Conservation (phyloP, 2,329 filamentous ascomycete genomes). For the Penicillium palitans region DNA sequence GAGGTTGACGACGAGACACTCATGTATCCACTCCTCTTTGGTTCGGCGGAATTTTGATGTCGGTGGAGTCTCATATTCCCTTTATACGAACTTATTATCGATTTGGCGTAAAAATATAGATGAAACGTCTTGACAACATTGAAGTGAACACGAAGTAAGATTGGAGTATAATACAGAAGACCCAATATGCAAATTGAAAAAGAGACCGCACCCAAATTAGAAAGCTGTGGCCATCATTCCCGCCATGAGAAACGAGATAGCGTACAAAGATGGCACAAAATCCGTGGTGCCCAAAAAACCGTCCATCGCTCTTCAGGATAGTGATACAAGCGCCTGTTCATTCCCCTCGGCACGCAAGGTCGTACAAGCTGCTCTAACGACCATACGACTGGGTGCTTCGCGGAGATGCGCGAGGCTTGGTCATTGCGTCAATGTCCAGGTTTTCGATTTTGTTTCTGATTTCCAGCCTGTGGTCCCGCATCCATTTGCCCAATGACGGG, state of each 20-base stretch:
- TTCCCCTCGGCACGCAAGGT: not conserved
- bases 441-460: constrained; percentile 41
- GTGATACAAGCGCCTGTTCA: constrained; percentile 11
- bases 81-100: not conserved
- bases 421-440: constrained; percentile 36
- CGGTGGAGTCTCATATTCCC: not conserved
- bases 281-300: constrained; percentile 14
- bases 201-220: constrained; percentile 11
- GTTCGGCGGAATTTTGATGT: not conserved
- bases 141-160: constrained; percentile 20
- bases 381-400: not conserved
- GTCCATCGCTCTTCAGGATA: constrained; percentile 12
- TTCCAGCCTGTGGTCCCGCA: constrained; percentile 38
- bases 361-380: constrained; percentile 15
- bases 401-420: constrained; percentile 30
- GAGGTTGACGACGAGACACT: constrained; percentile 2
- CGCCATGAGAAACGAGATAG: constrained; percentile 1
- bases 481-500: constrained; percentile 44
- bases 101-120: not conserved
- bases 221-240: constrained; percentile 6
- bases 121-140: not conserved
- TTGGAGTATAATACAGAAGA: constrained; percentile 39
- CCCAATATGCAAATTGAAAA: constrained; percentile 29
- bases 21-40: constrained; percentile 7
- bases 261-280: constrained; percentile 9